These are phyloP conservation scores for Phialemonium atrogriseum DNA, from an alignment of 2,329 filamentous ascomycete genomes.

Conservation along the genomic window DNA sequence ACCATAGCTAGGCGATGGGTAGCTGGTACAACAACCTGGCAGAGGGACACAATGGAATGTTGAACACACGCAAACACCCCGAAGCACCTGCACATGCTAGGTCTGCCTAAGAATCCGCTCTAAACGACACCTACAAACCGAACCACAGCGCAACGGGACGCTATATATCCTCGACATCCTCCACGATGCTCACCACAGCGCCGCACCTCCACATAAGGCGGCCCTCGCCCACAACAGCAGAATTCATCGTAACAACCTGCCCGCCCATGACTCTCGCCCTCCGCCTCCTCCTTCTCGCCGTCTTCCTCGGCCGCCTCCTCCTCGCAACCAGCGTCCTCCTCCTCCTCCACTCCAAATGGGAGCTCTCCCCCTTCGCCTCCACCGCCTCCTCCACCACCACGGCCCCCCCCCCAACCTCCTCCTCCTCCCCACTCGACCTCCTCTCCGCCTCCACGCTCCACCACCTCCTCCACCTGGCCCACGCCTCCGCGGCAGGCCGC, in stretches of 20 bases:
- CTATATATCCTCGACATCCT: constrained; percentile 2
- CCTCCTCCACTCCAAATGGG: constrained; percentile 41
- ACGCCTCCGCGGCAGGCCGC: constrained; percentile 18
- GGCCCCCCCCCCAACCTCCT: constrained; percentile 17
- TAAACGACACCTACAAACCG: neutral
- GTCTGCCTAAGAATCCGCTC: too few relatives aligned
- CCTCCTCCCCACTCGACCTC: constrained; percentile 7
- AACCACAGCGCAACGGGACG: too few relatives aligned
- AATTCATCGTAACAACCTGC: constrained; percentile 83
- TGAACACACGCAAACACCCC: too few relatives aligned
- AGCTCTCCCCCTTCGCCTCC: constrained; percentile 19
- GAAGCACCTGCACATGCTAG: too few relatives aligned
- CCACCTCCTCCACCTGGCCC: constrained; percentile 21
- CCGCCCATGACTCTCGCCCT: constrained; percentile 43
- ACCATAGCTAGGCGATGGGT: too few relatives aligned
- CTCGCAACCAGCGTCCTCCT: constrained; percentile 33
- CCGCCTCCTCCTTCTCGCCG: constrained; percentile 33
- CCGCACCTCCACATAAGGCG: constrained; percentile 55
- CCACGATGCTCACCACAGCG: constrained; percentile 51
- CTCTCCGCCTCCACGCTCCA: constrained; percentile 18
- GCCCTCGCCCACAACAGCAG: constrained; percentile 81
- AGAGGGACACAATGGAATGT: too few relatives aligned
- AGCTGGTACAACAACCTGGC: too few relatives aligned
- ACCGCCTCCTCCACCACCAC: constrained; percentile 4
- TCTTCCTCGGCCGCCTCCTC: constrained; percentile 32